Base-by-base conservation (phyloP, 495 filamentous ascomycete genomes). In the Friedmanniomyces endolithicus region DNA sequence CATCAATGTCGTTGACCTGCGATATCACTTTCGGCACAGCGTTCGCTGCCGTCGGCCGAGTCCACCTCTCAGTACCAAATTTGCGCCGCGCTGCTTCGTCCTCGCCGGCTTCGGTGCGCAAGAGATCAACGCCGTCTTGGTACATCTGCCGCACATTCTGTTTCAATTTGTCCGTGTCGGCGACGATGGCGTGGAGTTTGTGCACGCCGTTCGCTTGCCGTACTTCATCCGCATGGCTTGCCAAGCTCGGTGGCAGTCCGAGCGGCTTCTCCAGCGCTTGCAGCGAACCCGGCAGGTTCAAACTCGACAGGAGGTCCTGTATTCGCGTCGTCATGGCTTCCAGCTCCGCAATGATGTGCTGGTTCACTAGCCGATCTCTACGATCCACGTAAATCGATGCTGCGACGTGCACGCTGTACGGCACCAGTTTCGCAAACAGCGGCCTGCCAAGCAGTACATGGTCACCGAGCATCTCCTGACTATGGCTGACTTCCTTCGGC, bases 191-290 rank as follows among this genome's bases (percentile, higher is more conserved):
- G 45, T 83, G 77, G 2, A 98, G 67, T 17, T 82, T 75, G 56
- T 83, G 78, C 19, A 90, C 67, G 0, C 90, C 90, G 64, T 94
- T 87, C 60, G 88, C 86, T 65, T 97, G 90, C n/a, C 87, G 78
- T 48, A 98, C 83, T 63, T 97, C 92, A 61, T 98, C 94, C 9
- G 92, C 92, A 63, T 96, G 92, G 11, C 89, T 83, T 9, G 86
- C 77, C 2, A 98, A 69, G 0, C 78, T 83, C 7, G 86, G 85
- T 0, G 92, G 92, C n/a, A 98, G 70, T 0, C 92, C 92, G 0
- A 98, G 77, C 0, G 92, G 90, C 63, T 95, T 98, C 61, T 98
- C 92, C 0, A 98, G 74, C 0, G 94, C 92, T 65, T 97, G 94
- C 2, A 98, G 70, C 1, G 90, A 95, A 1, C 92, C 92, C 0